Base-by-base conservation (phyloP, 768 basidiomycete species). In the Austroboletus festivus region DNA sequence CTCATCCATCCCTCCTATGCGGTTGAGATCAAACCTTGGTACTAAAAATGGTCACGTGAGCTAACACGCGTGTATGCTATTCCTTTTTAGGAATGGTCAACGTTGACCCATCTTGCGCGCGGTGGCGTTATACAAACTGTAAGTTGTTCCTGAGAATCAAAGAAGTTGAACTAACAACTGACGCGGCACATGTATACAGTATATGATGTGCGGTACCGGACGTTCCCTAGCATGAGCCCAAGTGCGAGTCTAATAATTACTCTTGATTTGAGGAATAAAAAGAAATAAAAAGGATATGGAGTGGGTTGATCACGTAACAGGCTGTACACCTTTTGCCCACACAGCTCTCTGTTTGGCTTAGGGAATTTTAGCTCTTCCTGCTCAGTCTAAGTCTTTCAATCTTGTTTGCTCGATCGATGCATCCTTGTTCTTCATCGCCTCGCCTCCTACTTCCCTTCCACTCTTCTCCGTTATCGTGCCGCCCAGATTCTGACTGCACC, bases 251-350 rank as follows among this genome's bases (percentile, higher is more conserved):
- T 28, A 28, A 28, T 28, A 28, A 28, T 6, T 12, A 12, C n/a
- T 28, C 28, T 5, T 28, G 5, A 28, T 28, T 12, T 28, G 7
- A 12, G 12, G 5, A 28, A 28, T n/a, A n/a, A n/a, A n/a, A n/a
- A n/a, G n/a, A n/a, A n/a, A n/a, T n/a, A n/a, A n/a, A n/a, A n/a
- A n/a, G n/a, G n/a, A n/a, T n/a, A n/a, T n/a, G n/a, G n/a, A n/a
- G n/a, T n/a, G n/a, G n/a, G 55, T 46, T 50, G 53, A 53, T 67
- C 54, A 67, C 65, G 65, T 67, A 68, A 67, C 13, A 38, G 49
- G 51, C 48, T 56, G 52, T 51, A 47, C 51, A 47, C 46, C 41
- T 48, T 53, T 48, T n/a, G 50, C 50, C 59, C 49, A 47, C 53
- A 55, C 57, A 38, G 52, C 52, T 52, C 12, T 33, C 13, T 11